These are phyloP conservation scores for Flaveria bidentis DNA, from an alignment of 129 eudicot genomes.

Conservation along the genomic window DNA sequence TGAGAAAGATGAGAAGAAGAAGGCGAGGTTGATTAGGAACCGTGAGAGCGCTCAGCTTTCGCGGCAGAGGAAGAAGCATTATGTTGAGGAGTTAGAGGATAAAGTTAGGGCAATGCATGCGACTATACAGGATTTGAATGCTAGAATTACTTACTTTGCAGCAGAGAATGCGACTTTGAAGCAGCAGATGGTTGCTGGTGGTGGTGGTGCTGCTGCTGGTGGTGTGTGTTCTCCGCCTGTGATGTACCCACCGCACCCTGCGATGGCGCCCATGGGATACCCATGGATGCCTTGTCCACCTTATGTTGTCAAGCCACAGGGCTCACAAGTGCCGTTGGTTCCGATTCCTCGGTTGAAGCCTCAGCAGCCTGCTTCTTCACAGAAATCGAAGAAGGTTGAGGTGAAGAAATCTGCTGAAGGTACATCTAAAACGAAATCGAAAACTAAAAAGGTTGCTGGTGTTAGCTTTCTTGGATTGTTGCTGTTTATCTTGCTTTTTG, in stretches of 20 bases:
- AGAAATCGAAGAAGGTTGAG: constrained; percentile 58
- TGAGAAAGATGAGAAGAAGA: constrained; percentile 74
- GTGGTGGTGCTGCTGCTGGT: constrained; percentile 16
- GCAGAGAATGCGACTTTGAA: constrained; percentile 75
- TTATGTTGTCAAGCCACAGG: constrained; percentile 68
- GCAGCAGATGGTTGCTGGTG: constrained; percentile 62
- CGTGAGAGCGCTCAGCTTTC: constrained; percentile 93
- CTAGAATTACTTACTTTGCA: constrained; percentile 55
- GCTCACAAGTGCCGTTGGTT: constrained; percentile 85
- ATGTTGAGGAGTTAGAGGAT: constrained; percentile 94
- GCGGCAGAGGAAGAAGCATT: constrained; percentile 90
- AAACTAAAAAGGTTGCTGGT: constrained; percentile 82
- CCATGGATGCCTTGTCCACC: constrained; percentile 91
- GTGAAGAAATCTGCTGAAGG: constrained; percentile 56
- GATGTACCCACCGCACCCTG: constrained; percentile 69
- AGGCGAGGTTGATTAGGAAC: constrained; percentile 82
- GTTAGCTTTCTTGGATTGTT: constrained; percentile 81
- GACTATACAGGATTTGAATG: constrained; percentile 78
- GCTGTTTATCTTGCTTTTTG: constrained; percentile 75
- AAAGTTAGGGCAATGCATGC: constrained; percentile 82
- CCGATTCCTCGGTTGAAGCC: constrained; percentile 90
- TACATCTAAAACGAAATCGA: constrained; percentile 35
- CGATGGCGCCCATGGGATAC: constrained; percentile 65
- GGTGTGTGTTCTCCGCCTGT: constrained; percentile 43
- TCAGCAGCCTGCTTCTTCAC: constrained; percentile 38